phyloP scores from a whole-genome alignment of 257 asterid species.

The Penstemon barbatus region DNA sequence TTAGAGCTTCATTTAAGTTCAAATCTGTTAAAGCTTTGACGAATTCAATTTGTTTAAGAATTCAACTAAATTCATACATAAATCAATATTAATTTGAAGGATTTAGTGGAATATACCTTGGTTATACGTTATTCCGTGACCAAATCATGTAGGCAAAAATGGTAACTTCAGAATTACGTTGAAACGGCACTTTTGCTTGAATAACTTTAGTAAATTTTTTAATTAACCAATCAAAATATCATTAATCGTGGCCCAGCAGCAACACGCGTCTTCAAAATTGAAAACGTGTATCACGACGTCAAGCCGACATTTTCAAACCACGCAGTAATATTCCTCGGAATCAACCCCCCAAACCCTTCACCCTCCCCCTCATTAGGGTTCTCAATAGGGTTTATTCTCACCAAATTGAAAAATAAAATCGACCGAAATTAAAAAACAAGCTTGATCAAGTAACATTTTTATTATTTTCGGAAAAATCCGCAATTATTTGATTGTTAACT shows the following conservation, averaged over 20 bases:
- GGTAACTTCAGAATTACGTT: no score
- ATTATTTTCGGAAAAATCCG: conserved; percentile 17
- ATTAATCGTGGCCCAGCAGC: background rate
- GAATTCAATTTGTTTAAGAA: no score
- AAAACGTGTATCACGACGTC: conserved; percentile 10
- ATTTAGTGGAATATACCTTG: no score
- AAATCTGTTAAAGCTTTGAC: no score
- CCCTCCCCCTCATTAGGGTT: conserved; percentile 39
- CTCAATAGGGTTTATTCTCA: conserved; percentile 31
- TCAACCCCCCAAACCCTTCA: background rate
- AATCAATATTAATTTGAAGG: no score
- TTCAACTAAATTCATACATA: no score
- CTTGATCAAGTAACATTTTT: conserved; percentile 8
- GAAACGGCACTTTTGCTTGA: no score
- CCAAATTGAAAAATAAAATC: conserved; percentile 14
- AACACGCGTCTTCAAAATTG: background rate
- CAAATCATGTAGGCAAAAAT: no score
- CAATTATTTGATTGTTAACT: background rate
- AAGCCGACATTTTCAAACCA: conserved; percentile 16
- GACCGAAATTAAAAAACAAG: background rate
- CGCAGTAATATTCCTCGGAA: conserved; percentile 41
- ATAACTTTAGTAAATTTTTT: no score
- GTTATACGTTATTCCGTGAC: no score
- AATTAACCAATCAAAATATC: background rate
- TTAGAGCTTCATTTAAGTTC: no score